phyloP scores from a whole-genome alignment of 768 basidiomycete genomes.

The Podaxis rugospora region DNA sequence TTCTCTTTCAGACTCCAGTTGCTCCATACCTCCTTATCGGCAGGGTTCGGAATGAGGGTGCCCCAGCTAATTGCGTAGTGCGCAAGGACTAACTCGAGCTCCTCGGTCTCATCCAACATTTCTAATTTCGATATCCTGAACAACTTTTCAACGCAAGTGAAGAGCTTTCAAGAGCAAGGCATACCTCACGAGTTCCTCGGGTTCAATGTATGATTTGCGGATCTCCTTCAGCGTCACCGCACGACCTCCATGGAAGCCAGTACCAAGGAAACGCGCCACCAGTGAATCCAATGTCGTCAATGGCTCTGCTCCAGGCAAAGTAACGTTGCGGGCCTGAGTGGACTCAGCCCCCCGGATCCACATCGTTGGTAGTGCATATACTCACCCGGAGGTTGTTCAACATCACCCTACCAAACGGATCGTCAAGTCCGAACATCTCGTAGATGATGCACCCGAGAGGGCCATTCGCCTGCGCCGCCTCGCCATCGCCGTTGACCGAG shows the following conservation, averaged over 20 bases:
- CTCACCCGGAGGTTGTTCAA: slow-evolving; percentile 75
- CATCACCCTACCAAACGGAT: slow-evolving; percentile 93
- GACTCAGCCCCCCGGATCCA: neutral
- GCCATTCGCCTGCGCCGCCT: slow-evolving; percentile 12
- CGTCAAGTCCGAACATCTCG: slow-evolving; percentile 89
- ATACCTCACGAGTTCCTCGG: slow-evolving; percentile 55
- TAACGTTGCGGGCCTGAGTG: slow-evolving; percentile 61
- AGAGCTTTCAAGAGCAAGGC: slow-evolving; percentile 13
- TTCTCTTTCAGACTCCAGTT: slow-evolving; percentile 32
- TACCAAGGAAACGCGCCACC: slow-evolving; percentile 50
- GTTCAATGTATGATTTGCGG: slow-evolving; percentile 42
- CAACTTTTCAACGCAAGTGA: neutral
- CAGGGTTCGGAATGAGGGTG: slow-evolving; percentile 18
- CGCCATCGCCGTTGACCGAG: slow-evolving; percentile 16
- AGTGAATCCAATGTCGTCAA: slow-evolving; percentile 57
- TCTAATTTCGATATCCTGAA: slow-evolving; percentile 75
- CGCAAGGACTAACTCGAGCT: slow-evolving; percentile 81
- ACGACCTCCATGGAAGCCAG: slow-evolving; percentile 49
- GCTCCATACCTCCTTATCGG: slow-evolving; percentile 22
- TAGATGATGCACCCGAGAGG: slow-evolving; percentile 67
- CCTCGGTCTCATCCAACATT: slow-evolving; percentile 91
- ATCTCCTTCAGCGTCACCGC: slow-evolving; percentile 72
- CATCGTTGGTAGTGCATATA: neutral
- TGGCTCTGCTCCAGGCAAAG: slow-evolving; percentile 67
- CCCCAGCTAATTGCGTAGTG: slow-evolving; percentile 92